Base-by-base conservation (phyloP, 805 yeast species). In the Saturnispora bothae region DNA sequence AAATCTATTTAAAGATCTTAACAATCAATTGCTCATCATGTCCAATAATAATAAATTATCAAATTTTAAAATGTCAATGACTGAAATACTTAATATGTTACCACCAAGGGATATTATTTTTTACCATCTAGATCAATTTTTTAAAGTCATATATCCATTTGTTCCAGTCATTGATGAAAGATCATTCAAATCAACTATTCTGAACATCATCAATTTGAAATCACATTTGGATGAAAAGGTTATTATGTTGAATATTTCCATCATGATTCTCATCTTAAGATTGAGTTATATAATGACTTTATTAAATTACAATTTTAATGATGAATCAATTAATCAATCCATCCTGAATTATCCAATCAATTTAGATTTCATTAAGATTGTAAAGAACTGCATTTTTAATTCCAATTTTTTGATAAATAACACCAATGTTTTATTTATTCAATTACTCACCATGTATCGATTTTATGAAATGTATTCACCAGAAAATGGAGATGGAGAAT, bases 401-500 rank as follows among this genome's bases (percentile, higher is more conserved):
- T 59, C 63, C 38, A 63, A 66, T 32, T 49, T 6, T 10, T 26
- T 59, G 22, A 48, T 66, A 20, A 53, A 69, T 30, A 58, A 59
- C 38, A 48, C 67, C 5, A 63, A 64, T 26, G 39, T 73, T 25
- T 62, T 64, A 10, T 53, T 68, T 6, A 44, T 71, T 23, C 77
- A 71, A 49, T 56, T 67, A 21, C 52, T 68, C 4, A 43, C 66
- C 31, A 52, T 61, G 30, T 48, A 61, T 26, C 54, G 69, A 41
- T 45, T 58, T 28, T 71, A 71, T 53, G 66, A 56, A 45, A 53
- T 48, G 23, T 46, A 56, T 43, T 59, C 71, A 0, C 73, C 70
- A 4, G 74, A 69, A 47, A 71, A 69, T 47, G 71, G 73, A 17
- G 76, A 71, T 44, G 71, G 71, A 6, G 51, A 56, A 3, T 66